These are phyloP conservation scores for Citrus reticulata DNA, from an alignment of 345 rosid species.

Conservation along the genomic window DNA sequence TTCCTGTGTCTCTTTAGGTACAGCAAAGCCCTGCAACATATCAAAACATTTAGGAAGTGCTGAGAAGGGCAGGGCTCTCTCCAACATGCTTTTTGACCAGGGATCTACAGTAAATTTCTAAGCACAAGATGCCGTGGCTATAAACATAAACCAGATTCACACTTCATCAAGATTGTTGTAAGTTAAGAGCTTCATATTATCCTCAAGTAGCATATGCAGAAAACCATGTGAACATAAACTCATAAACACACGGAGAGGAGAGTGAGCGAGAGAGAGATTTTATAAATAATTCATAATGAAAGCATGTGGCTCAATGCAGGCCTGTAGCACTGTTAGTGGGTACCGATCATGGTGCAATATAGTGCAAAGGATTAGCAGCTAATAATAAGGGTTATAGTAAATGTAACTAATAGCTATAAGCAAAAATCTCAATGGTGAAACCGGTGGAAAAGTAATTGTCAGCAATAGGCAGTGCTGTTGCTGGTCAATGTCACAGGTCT, in stretches of 20 bases:
- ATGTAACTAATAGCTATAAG: background rate
- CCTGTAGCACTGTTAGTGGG: background rate
- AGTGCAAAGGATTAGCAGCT: background rate
- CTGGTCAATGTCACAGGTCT: background rate
- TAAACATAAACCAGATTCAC: background rate
- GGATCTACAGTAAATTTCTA: background rate
- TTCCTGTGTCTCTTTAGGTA: constrained; percentile 80
- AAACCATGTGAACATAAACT: background rate
- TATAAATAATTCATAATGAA: background rate
- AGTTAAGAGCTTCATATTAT: background rate
- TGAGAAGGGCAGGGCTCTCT: background rate
- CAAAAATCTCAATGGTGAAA: background rate
- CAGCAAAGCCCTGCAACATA: constrained; percentile 70
- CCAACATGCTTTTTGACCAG: background rate
- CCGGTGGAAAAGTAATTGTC: background rate
- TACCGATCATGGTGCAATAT: background rate
- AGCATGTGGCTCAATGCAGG: background rate
- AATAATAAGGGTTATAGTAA: background rate
- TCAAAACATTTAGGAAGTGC: constrained; percentile 11
- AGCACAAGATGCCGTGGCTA: background rate
- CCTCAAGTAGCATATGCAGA: background rate
- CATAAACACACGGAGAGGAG: background rate
- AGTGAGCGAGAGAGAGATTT: background rate
- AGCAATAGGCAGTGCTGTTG: background rate
- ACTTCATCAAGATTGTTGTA: background rate